Evolutionary conservation across 352 stramenopile genomes (phyloP).

Genomic region (Aphanomyces astaci): DNA sequence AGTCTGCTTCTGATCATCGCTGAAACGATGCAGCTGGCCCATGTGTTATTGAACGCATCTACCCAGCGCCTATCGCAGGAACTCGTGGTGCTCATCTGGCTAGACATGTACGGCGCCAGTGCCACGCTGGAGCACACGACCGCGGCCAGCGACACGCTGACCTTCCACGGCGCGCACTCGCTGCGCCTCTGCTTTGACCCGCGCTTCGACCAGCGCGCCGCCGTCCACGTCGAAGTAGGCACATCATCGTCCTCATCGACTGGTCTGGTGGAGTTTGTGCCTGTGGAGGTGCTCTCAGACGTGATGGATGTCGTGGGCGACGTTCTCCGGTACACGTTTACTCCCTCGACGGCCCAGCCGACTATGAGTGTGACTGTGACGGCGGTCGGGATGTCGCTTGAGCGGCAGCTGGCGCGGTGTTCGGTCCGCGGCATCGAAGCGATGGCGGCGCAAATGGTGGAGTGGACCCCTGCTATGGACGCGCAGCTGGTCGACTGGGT

Average conservation of each 20-base stretch:
- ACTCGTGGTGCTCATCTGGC: constrained; percentile 7
- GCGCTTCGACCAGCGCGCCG: background rate
- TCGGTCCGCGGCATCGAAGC: constrained; percentile 35
- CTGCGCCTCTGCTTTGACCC: constrained; percentile 9
- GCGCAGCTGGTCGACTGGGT: constrained; percentile 82
- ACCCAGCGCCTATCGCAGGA: background rate
- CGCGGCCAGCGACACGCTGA: background rate
- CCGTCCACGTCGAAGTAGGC: background rate
- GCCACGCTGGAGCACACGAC: background rate
- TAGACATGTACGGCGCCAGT: background rate
- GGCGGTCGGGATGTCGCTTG: constrained; percentile 46
- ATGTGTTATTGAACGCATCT: background rate
- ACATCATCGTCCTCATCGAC: background rate
- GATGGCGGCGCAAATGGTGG: constrained; percentile 30
- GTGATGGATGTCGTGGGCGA: constrained; percentile 50
- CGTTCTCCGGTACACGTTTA: constrained; percentile 51
- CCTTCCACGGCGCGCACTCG: constrained; percentile 5
- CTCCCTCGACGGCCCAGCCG: background rate
- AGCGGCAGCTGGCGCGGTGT: constrained; percentile 53
- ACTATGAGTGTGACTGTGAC: constrained; percentile 51
- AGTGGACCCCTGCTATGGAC: constrained; percentile 69
- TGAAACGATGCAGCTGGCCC: constrained; percentile 8
- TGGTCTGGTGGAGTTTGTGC: background rate
- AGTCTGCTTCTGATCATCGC: constrained; percentile 5
- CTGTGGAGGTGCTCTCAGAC: constrained; percentile 7